Base-by-base conservation (phyloP, 345 rosid genomes). In the Melaleuca alternifolia region DNA sequence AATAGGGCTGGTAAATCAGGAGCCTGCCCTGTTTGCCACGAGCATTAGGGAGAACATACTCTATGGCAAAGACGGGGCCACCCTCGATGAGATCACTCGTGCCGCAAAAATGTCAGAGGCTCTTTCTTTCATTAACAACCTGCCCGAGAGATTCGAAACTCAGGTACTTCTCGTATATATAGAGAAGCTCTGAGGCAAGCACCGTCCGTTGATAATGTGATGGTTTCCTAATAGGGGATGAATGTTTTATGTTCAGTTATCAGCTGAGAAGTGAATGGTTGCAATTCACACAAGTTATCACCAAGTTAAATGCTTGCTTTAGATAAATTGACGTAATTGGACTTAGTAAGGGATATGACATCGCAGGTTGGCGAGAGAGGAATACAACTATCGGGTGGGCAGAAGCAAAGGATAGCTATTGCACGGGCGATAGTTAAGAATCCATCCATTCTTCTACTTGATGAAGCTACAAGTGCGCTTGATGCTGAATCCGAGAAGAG, bases 391-490 rank as follows among this genome's bases (percentile, higher is more conserved):
- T 97, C 99, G 0, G 99, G 99, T 11, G 99, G 99, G 83, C 99
- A 97, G 89, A 97, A 97, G 90, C 99, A 97, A 85, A 92, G 99
- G 87, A 95, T 97, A 82, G 99, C 99, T 4, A 94, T 97, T 88
- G 89, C 99, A 0, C 95, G 99, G 24, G 99, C 99, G 3, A 92
- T 95, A 50, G 95, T 97, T 85, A 96, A 97, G 88, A 94, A 97
- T 86, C 99, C 99, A 6, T 94, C 95, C 2, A 91, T 97, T 87
- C 98, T 97, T 48, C 90, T 97, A 90, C 92, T 97, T 3, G 99
- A 97, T 85, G 99, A 97, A 91, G 99, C 99, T 23, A 97, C 99
- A 44, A 97, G 99, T 86, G 99, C 99, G 20, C 91, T 96, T 61
- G 99, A 95, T 87, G 97, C 97, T 5, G 99, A 95, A 91, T 97